These are phyloP conservation scores for Aureobasidium pullulans DNA, from an alignment of 2,329 filamentous ascomycete species.

Conservation along the genomic window DNA sequence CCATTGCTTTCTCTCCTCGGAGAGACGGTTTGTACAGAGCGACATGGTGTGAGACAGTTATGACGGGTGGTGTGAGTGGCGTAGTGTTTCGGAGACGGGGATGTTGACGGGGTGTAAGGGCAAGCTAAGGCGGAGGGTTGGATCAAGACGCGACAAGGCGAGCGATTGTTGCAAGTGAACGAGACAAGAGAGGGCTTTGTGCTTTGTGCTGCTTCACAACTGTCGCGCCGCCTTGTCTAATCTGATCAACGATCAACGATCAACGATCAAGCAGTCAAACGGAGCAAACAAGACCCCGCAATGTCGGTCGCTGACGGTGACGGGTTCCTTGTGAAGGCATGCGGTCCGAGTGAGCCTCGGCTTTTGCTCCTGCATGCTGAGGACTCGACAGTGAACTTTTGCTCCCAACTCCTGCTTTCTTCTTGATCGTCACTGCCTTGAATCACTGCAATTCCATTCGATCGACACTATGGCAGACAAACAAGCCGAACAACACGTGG, in stretches of 20 bases:
- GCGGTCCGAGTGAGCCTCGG: slow-evolving; percentile 1
- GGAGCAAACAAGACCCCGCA: not conserved
- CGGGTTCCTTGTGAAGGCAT: not conserved
- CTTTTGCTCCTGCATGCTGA: not conserved
- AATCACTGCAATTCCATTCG: not conserved
- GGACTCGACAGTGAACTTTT: not conserved
- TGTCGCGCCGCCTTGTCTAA: not conserved
- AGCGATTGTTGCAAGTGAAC: not conserved
- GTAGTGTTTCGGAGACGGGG: not conserved
- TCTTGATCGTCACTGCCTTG: not conserved
- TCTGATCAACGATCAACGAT: not conserved
- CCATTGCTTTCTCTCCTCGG: slow-evolving; percentile 95
- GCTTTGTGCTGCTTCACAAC: not conserved
- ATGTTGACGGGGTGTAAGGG: not conserved
- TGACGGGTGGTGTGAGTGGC: not conserved
- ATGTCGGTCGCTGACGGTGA: not conserved
- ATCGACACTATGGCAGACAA: slow-evolving; percentile 23
- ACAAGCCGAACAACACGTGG: slow-evolving; percentile 17
- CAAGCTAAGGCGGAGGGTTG: not conserved
- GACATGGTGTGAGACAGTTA: slow-evolving; percentile 52
- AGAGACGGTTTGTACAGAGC: slow-evolving; percentile 77
- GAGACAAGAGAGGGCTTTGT: not conserved
- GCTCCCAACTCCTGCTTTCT: not conserved
- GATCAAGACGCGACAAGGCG: not conserved
- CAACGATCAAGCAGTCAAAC: not conserved